Percentiles rank a stretch among this genome's conserved stretches.
phyloP scores from a whole-genome alignment of 805 yeast genomes.

The Kazachstania martiniae region DNA sequence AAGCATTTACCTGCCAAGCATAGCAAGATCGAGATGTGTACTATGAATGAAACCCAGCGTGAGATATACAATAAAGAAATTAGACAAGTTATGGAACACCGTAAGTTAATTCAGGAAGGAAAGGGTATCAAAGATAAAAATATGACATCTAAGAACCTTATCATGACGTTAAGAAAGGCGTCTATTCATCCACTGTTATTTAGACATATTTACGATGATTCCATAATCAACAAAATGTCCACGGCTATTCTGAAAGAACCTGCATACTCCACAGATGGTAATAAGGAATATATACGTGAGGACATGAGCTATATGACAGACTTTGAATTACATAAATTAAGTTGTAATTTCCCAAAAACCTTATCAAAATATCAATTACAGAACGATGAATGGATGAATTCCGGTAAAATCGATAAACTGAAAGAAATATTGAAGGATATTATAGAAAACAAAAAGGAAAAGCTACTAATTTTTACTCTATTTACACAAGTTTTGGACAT shows the following conservation, averaged over 20 bases:
- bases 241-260: slow-evolving; percentile 71
- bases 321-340: slow-evolving; percentile 68
- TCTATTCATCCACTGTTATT: slow-evolving; percentile 86
- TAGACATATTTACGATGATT: slow-evolving; percentile 51
- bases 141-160: slow-evolving; percentile 42
- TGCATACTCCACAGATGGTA: slow-evolving; percentile 61
- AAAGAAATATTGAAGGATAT: slow-evolving; percentile 46
- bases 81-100: slow-evolving; percentile 29
- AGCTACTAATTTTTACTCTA: slow-evolving; percentile 76
- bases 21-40: slow-evolving; percentile 56
- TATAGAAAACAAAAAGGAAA: slow-evolving; percentile 40
- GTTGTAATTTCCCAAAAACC: slow-evolving; percentile 62
- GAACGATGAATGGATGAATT: slow-evolving; percentile 43
- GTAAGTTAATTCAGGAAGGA: slow-evolving; percentile 20
- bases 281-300: slow-evolving; percentile 65
- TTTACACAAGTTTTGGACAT: slow-evolving; percentile 90
- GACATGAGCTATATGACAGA: slow-evolving; percentile 96
- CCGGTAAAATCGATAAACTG: slow-evolving; percentile 66
- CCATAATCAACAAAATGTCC: slow-evolving; percentile 54
- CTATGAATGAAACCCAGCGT: slow-evolving; percentile 42
- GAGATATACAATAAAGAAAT: slow-evolving; percentile 54
- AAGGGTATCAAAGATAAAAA: slow-evolving; percentile 20
- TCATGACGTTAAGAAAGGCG: slow-evolving; percentile 87
- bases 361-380: slow-evolving; percentile 43
- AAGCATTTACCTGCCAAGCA: slow-evolving; percentile 75